Percentiles rank a stretch among this genome's conserved stretches.
phyloP scores from a whole-genome alignment of 176 grass and related monocot species.

The Zoysia japonica region DNA sequence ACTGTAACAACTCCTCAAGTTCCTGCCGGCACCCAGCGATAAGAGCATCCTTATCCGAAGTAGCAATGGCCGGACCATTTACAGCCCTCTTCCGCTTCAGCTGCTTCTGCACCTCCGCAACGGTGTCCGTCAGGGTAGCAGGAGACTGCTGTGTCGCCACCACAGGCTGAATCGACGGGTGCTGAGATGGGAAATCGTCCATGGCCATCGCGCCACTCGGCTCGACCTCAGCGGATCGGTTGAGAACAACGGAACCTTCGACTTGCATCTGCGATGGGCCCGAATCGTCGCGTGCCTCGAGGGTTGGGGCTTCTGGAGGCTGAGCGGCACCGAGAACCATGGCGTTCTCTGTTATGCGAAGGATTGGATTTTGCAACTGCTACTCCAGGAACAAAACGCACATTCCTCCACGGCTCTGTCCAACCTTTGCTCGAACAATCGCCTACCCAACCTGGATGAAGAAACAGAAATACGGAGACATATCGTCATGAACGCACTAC shows the following conservation, averaged over 20 bases:
- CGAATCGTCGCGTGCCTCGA: not conserved
- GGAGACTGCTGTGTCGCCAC: not conserved
- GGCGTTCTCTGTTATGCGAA: slow-evolving; percentile 19
- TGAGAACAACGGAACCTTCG: slow-evolving; percentile 24
- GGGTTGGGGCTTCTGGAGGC: not conserved
- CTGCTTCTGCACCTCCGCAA: slow-evolving; percentile 68
- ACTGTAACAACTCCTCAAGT: slow-evolving; percentile 49
- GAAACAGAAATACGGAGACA: not conserved
- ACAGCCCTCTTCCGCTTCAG: slow-evolving; percentile 78
- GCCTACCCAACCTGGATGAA: not conserved
- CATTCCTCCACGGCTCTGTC: slow-evolving; percentile 16
- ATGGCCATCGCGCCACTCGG: slow-evolving; percentile 41
- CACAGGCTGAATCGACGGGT: not conserved
- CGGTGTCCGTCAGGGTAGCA: slow-evolving; percentile 4
- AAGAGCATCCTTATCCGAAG: slow-evolving; percentile 49
- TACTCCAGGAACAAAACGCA: not conserved
- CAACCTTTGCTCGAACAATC: no score
- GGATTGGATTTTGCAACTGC: not conserved
- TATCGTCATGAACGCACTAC: not conserved
- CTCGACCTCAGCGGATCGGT: slow-evolving; percentile 31
- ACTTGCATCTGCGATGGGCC: slow-evolving; percentile 39
- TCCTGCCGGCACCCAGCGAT: slow-evolving; percentile 45
- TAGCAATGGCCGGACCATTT: slow-evolving; percentile 34
- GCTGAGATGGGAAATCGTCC: slow-evolving; percentile 27
- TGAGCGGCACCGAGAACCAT: slow-evolving; percentile 18